These are phyloP conservation scores for Nepenthes alata DNA, from an alignment of 179 eudicot genomes.

Conservation along the genomic window DNA sequence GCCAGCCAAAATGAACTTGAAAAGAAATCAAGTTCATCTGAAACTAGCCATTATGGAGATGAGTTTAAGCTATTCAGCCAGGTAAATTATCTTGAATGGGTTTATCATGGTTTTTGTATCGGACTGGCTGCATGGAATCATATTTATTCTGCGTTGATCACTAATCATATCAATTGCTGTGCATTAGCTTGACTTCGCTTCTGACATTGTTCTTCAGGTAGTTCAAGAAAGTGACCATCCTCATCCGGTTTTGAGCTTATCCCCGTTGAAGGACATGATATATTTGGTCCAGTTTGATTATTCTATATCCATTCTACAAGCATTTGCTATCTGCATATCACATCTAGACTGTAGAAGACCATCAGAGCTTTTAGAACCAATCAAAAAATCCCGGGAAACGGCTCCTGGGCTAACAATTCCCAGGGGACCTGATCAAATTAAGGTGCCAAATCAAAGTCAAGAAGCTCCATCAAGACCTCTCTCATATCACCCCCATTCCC, in stretches of 20 bases:
- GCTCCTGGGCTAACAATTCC: conserved; percentile 15
- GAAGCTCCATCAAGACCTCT: conserved; percentile 34
- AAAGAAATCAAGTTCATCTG: conserved; percentile 11
- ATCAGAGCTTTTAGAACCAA: conserved; percentile 24
- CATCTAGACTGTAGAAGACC: conserved; percentile 40
- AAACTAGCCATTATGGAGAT: conserved; percentile 5
- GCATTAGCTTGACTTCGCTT: too few relatives aligned
- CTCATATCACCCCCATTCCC: conserved; percentile 53
- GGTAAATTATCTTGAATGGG: conserved; percentile 23
- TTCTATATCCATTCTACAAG: conserved; percentile 52
- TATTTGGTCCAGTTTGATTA: conserved; percentile 58
- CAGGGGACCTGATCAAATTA: conserved; percentile 12
- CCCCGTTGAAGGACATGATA: conserved; percentile 46
- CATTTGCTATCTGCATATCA: conserved; percentile 63
- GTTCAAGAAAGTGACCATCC: conserved; percentile 22
- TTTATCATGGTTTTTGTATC: too few relatives aligned
- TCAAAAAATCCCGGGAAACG: conserved; percentile 17
- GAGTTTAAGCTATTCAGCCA: conserved; percentile 53
- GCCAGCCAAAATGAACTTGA: conserved; percentile 18
- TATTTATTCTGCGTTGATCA: too few relatives aligned
- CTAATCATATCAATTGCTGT: too few relatives aligned
- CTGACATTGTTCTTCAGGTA: conserved; percentile 28
- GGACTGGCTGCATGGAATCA: too few relatives aligned
- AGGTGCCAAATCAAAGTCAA: conserved; percentile 13
- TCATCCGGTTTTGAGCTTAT: conserved; percentile 28